phyloP scores from a whole-genome alignment of 2,329 filamentous ascomycete species.

The Bipolaris cookei region DNA sequence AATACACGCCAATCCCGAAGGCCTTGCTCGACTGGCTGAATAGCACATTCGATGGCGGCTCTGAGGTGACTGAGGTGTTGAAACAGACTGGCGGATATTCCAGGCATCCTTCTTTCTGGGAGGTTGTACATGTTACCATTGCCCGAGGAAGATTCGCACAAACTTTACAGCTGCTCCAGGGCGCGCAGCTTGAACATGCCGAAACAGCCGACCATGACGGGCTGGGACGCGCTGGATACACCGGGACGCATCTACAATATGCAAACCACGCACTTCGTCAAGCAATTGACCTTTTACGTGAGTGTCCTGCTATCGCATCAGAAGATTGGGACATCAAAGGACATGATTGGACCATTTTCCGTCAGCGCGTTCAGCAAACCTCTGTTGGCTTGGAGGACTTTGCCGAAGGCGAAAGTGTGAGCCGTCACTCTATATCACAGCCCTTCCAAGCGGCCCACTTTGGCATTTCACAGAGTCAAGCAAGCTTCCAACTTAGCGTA shows the following conservation, averaged over 20 bases:
- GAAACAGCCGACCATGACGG: conserved; percentile 68
- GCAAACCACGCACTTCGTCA: conserved; percentile 74
- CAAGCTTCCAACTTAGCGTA: conserved; percentile 68
- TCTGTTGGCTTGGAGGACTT: conserved; percentile 76
- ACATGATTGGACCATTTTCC: conserved; percentile 83
- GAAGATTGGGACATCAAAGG: conserved; percentile 84
- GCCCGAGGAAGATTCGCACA: conserved; percentile 75
- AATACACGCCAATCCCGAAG: conserved; percentile 67
- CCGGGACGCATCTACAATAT: conserved; percentile 76
- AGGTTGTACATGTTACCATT: conserved; percentile 71
- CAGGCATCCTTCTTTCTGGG: conserved; percentile 82
- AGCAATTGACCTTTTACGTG: conserved; percentile 71
- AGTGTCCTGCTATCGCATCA: conserved; percentile 70
- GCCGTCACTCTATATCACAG: conserved; percentile 51
- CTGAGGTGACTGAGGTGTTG: conserved; percentile 70
- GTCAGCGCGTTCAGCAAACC: conserved; percentile 73
- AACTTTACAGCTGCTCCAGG: conserved; percentile 70
- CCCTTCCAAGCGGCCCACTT: conserved; percentile 53
- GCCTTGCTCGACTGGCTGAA: conserved; percentile 85
- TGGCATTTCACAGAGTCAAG: conserved; percentile 53
- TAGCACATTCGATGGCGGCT: conserved; percentile 71
- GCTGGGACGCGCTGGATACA: conserved; percentile 71
- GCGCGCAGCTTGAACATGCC: conserved; percentile 80
- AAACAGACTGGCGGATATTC: conserved; percentile 74
- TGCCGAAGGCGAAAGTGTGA: conserved; percentile 73